Evolutionary conservation across 148 eudicot genomes (phyloP).

Genomic region (Cornus controversa): DNA sequence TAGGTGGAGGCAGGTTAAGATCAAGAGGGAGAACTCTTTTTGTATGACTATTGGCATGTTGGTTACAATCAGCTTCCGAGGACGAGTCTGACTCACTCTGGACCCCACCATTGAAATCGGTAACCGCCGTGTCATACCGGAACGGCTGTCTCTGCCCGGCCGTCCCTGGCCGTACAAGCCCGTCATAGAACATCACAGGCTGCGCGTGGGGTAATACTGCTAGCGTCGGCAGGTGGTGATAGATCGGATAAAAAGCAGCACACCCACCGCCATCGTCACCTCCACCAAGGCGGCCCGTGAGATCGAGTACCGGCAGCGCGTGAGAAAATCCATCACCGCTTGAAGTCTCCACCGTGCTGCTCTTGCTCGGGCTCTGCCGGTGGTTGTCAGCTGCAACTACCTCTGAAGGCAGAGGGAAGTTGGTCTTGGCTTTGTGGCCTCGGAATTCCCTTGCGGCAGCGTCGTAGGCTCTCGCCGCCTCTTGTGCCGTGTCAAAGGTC

Average conservation of each 20-base stretch:
- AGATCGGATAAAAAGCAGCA: not conserved
- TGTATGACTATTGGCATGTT: not conserved
- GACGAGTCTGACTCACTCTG: constrained; percentile 38
- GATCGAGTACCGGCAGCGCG: constrained; percentile 9
- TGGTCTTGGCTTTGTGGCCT: constrained; percentile 35
- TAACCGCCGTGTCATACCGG: not conserved
- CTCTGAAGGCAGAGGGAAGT: constrained; percentile 24
- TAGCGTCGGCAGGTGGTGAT: not conserved
- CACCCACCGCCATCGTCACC: not conserved
- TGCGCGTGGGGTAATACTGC: constrained; percentile 6
- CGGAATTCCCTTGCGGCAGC: constrained; percentile 34
- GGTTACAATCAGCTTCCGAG: constrained; percentile 23
- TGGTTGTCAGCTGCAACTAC: too few relatives aligned
- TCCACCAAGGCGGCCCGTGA: constrained; percentile 27
- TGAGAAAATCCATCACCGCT: constrained; percentile 8
- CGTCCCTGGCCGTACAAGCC: constrained; percentile 2
- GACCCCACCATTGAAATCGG: constrained; percentile 8
- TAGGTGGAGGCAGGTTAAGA: constrained; percentile 31
- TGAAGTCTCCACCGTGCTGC: constrained; percentile 38
- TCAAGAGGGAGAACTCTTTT: constrained; percentile 14
- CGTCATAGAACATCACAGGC: constrained; percentile 16
- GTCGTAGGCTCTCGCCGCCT: constrained; percentile 40
- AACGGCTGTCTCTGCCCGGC: not conserved
- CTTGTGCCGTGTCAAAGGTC: constrained; percentile 40
- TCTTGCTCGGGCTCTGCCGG: constrained; percentile 28